Conservation (phyloP, 805 yeast species). For the Alloascoidea hylecoeti region DNA sequence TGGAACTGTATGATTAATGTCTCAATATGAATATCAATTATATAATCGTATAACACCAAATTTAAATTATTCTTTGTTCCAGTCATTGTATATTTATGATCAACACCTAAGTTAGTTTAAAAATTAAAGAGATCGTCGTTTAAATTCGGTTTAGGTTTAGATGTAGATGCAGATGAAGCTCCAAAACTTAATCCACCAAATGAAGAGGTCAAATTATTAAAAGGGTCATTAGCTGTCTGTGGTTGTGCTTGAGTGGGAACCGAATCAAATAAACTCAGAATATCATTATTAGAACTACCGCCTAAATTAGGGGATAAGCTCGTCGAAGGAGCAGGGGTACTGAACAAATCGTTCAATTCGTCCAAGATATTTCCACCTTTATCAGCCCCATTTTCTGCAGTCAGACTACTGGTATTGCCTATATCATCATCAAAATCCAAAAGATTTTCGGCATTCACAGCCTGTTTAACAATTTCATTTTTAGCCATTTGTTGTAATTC, state of each 20-base stretch:
- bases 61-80: no score
- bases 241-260: constrained; percentile 5
- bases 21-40: no score
- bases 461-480: constrained; percentile 40
- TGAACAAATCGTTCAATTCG: constrained; percentile 63
- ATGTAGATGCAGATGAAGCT: no score
- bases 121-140: no score
- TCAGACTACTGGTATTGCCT: constrained; percentile 10
- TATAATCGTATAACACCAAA: no score
- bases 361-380: constrained; percentile 43
- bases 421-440: constrained; percentile 66
- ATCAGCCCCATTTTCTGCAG: constrained; percentile 11
- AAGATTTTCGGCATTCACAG: constrained; percentile 61
- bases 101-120: no score
- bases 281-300: constrained; percentile 25
- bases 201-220: constrained; percentile 2
- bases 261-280: constrained; percentile 27
- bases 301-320: no score
- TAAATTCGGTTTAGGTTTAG: no score
- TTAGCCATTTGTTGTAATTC: constrained; percentile 70
- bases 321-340: constrained; percentile 19
- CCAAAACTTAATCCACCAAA: constrained; percentile 6
- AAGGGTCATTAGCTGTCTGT: constrained; percentile 5
- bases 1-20: no score
- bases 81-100: no score